phyloP scores from a whole-genome alignment of 2,329 filamentous ascomycete genomes.

The Aspergillus udagawae region DNA sequence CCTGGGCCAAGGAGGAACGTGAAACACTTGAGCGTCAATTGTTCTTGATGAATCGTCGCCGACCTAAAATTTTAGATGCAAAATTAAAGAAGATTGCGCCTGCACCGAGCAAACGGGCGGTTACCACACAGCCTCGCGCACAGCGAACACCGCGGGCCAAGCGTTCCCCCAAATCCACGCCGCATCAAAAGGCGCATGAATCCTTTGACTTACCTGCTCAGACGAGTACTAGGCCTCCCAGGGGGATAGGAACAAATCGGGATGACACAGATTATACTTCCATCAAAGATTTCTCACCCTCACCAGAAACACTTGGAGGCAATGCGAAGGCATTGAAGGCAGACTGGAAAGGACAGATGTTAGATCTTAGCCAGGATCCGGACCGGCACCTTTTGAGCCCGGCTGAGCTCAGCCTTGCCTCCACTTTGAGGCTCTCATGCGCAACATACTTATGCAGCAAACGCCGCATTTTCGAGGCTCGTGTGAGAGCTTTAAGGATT shows the following conservation, averaged over 20 bases:
- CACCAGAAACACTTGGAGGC: conserved; percentile 60
- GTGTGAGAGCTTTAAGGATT: conserved; percentile 62
- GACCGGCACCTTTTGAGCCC: conserved; percentile 68
- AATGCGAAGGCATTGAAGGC: conserved; percentile 71
- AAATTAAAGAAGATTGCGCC: conserved; percentile 41
- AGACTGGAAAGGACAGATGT: conserved; percentile 78
- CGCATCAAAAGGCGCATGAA: conserved; percentile 36
- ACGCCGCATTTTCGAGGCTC: conserved; percentile 79
- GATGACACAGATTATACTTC: conserved; percentile 78
- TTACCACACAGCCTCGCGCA: conserved; percentile 23
- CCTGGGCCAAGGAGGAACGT: conserved; percentile 41
- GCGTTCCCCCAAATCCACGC: conserved; percentile 40
- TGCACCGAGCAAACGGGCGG: conserved; percentile 30
- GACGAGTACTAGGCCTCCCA: conserved; percentile 40
- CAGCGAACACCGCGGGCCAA: conserved; percentile 31
- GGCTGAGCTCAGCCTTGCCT: conserved; percentile 72
- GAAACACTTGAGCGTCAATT: conserved; percentile 40
- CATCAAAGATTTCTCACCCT: conserved; percentile 70
- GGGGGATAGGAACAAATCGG: conserved; percentile 56
- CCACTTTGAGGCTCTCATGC: conserved; percentile 75
- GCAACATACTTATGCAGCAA: conserved; percentile 90
- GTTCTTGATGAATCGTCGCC: conserved; percentile 38
- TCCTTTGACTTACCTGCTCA: conserved; percentile 33
- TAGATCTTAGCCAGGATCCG: conserved; percentile 71
- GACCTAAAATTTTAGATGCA: conserved; percentile 24